Conservation (phyloP, 1,284 basidiomycete genomes). For the Melampsora abietis-canadensis region DNA sequence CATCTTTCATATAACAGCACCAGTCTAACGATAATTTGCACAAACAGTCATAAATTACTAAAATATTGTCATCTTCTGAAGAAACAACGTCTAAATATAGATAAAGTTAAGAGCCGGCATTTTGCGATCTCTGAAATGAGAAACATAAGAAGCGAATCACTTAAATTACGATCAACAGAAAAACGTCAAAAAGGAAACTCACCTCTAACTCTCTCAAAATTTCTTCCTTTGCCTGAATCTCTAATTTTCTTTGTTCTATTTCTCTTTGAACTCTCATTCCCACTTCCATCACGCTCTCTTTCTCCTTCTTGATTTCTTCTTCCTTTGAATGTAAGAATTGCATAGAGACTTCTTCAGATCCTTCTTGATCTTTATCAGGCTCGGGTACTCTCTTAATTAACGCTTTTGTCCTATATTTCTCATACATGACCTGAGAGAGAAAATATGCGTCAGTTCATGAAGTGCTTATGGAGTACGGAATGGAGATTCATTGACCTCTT, state of each 20-base stretch:
- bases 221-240: slow-evolving; percentile 62
- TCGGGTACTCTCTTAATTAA: slow-evolving; percentile 71
- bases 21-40: no score
- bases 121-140: no score
- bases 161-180: no score
- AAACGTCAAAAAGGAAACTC: not conserved
- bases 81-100: no score
- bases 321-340: slow-evolving; percentile 97
- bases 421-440: slow-evolving; percentile 55
- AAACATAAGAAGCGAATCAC: no score
- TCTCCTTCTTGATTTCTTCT: slow-evolving; percentile 91
- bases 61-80: no score
- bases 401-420: slow-evolving; percentile 98
- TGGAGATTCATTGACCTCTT: slow-evolving; percentile 67
- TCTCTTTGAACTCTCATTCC: slow-evolving; percentile 97
- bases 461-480: not conserved
- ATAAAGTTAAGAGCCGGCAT: no score
- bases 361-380: slow-evolving; percentile 46
- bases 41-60: no score
- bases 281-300: slow-evolving; percentile 81
- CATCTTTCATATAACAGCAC: no score
- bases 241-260: slow-evolving; percentile 97
- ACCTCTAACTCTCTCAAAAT: slow-evolving; percentile 47
- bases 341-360: slow-evolving; percentile 91
- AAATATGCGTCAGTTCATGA: not conserved